Percentiles rank a stretch among this genome's conserved stretches.
Evolutionary conservation across 2,329 filamentous ascomycete species (phyloP).

Genomic region (Exophiala sideris): DNA sequence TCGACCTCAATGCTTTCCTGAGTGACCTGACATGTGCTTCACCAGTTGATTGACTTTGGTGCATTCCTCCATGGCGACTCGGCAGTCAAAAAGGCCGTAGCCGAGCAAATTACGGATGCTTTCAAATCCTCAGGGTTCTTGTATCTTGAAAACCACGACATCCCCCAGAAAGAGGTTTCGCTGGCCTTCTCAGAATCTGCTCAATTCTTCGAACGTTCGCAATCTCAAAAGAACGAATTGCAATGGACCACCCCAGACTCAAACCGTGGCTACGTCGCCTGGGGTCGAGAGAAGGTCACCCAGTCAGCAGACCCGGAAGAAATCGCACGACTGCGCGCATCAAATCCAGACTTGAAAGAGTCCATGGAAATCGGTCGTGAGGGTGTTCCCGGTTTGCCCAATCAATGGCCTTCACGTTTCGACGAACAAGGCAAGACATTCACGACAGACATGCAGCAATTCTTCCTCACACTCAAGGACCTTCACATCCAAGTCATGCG

Average conservation of each 20-base stretch:
- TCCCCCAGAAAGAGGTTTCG: conserved; percentile 57
- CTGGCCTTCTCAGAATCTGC: conserved; percentile 66
- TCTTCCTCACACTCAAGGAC: conserved; percentile 70
- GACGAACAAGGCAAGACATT: conserved; percentile 58
- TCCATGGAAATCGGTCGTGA: conserved; percentile 61
- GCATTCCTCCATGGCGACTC: conserved; percentile 64
- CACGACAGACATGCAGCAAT: conserved; percentile 67
- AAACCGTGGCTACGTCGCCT: conserved; percentile 70
- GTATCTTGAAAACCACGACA: conserved; percentile 77
- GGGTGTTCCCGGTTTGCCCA: conserved; percentile 61
- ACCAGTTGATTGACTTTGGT: conserved; percentile 73
- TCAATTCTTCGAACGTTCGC: conserved; percentile 65
- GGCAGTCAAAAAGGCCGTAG: conserved; percentile 60
- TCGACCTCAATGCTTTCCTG: not conserved
- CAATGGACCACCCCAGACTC: conserved; percentile 69
- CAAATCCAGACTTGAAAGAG: conserved; percentile 54
- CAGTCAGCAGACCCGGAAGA: conserved; percentile 53
- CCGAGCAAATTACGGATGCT: conserved; percentile 68
- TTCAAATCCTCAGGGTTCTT: conserved; percentile 88
- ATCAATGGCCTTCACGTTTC: conserved; percentile 67
- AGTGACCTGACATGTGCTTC: not conserved
- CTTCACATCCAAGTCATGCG: conserved; percentile 78
- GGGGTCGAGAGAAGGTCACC: conserved; percentile 69
- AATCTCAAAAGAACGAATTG: conserved; percentile 61
- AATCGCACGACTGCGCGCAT: conserved; percentile 57